Evolutionary conservation across 768 basidiomycete species (phyloP), one percentile per base, ranked within the genome.

Genomic region (Trametopsis cervina): DNA sequence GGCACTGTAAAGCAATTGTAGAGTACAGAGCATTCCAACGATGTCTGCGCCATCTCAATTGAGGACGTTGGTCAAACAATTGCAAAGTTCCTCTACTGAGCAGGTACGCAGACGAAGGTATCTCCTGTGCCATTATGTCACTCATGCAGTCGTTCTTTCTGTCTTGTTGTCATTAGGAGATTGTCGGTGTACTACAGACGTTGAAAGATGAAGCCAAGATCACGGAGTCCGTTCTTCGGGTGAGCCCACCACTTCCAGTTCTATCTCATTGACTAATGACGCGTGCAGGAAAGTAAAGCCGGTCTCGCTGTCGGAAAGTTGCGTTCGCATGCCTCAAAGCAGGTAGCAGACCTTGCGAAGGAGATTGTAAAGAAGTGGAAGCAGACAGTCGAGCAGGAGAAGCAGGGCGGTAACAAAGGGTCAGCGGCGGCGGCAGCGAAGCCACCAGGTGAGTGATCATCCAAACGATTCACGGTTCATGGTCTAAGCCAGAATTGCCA

Each of bases 311-410:
- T 96, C 2, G 90, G 91, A 44, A 94, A 94, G 69, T 75, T 94
- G 15, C 79, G 92, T 40, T 73, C 75, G 24, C 85, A 92, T 64
- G 69, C 76, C 0, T 69, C 76, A 11, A 88, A 85, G 58, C 75
- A 81, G 10, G 81, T 96, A 7, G 64, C 89, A 6, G 86, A 89
- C 54, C 69, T 88, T 4, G 89, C 93, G 15, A 95, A 94, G 65
- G 90, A 91, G 55, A 71, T 94, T 39, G 93, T 96, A 42, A 89
- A 83, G 66, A 86, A 84, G 59, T 96, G 92, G 92, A 94, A 94
- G 67, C 76, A 69, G 24, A 84, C 85, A 51, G 93, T 95, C 26
- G 90, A 92, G 50, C 81, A 80, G 44, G 66, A 67, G 57, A 68
- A 67, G 52, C 58, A 57, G 58, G 77, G 76, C 0, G 79, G 80